Percentiles rank a stretch among this genome's conserved stretches.
Evolutionary conservation across 78 protist genomes (phyloP).

Genomic region (Creolimax fragrantissima): DNA sequence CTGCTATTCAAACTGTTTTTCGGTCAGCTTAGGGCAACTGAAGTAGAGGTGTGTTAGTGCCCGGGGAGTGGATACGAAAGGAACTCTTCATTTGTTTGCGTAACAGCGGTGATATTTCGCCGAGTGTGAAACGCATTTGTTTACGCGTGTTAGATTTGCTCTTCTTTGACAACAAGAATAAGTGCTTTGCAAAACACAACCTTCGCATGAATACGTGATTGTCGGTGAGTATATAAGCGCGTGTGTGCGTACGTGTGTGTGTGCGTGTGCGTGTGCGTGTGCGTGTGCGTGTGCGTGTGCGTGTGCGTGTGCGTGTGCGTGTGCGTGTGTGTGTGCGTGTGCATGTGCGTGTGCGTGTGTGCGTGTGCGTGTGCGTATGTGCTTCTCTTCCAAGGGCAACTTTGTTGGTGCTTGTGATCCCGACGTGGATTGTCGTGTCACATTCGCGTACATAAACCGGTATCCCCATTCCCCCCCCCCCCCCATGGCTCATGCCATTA

Average conservation of each 20-base stretch:
- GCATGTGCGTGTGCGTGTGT: background rate
- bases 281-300: background rate
- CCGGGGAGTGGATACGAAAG: background rate
- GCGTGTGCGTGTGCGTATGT: background rate
- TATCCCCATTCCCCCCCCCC: too few relatives aligned
- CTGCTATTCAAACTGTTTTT: background rate
- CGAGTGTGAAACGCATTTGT: background rate
- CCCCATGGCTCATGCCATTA: too few relatives aligned
- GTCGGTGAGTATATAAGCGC: background rate
- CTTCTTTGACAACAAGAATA: background rate
- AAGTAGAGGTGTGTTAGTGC: constrained; percentile 5
- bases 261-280: background rate
- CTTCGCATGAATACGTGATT: background rate
- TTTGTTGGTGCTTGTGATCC: too few relatives aligned
- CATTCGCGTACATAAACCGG: too few relatives aligned
- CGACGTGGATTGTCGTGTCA: too few relatives aligned
- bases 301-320: background rate
- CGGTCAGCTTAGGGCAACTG: constrained; percentile 18
- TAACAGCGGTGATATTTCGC: too few relatives aligned
- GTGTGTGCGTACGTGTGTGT: background rate
- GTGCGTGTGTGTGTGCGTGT: too few relatives aligned
- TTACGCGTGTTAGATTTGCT: background rate
- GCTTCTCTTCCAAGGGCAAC: background rate
- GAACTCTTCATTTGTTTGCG: background rate
- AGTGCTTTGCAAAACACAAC: background rate